Evolutionary conservation across 495 filamentous ascomycete species (phyloP).

Genomic region (Daldinia loculata): DNA sequence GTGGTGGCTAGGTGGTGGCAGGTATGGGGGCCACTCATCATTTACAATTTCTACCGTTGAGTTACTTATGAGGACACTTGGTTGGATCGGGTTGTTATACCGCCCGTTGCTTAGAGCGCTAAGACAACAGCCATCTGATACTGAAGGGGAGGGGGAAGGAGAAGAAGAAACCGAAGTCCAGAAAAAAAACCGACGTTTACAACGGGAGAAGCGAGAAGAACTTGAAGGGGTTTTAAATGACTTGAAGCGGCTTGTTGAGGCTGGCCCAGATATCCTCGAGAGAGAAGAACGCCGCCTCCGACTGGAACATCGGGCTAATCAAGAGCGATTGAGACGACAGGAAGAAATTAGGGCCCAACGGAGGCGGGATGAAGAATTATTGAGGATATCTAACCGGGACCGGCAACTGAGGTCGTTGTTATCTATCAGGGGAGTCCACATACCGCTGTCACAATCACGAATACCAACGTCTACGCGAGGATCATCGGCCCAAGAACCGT

Average conservation of each 20-base stretch:
- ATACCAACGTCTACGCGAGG: conserved; percentile 5
- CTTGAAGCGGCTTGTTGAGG: conserved; percentile 12
- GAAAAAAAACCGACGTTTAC: neutral
- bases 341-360: conserved; percentile 20
- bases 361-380: conserved; percentile 19
- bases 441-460: conserved; percentile 25
- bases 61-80: conserved; percentile 32
- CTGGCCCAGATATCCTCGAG: conserved; percentile 17
- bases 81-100: conserved; percentile 36
- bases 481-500: conserved; percentile 9
- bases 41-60: conserved; percentile 38
- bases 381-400: conserved; percentile 21
- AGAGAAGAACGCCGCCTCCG: conserved; percentile 17
- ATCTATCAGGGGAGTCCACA: conserved; percentile 30
- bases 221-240: conserved; percentile 25
- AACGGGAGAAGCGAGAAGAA: conserved; percentile 24
- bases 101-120: conserved; percentile 26
- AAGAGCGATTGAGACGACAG: conserved; percentile 20
- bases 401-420: conserved; percentile 33
- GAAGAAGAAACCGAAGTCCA: neutral
- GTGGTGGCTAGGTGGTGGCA: conserved; percentile 36
- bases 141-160: neutral
- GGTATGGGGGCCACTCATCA: conserved; percentile 8
- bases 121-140: neutral
- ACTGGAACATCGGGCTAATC: neutral